These are phyloP conservation scores for Jaapia argillacea DNA, from an alignment of 768 basidiomycete genomes.

Conservation along the genomic window DNA sequence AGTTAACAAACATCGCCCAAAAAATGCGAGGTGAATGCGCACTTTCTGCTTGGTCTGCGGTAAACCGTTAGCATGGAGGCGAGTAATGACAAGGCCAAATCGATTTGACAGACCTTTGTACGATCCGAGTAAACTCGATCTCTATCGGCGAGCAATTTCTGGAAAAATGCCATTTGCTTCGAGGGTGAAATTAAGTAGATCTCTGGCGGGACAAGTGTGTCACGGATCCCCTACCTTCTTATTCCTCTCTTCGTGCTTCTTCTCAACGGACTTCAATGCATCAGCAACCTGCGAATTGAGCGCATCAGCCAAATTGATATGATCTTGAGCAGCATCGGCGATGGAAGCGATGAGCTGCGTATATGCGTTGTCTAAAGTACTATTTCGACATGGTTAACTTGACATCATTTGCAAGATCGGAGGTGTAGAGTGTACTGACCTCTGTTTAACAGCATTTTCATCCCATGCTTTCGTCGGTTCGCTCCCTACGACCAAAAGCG, in stretches of 20 bases:
- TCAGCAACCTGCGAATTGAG: constrained; percentile 53
- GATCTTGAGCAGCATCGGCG: constrained; percentile 54
- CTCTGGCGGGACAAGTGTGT: background rate
- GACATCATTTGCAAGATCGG: constrained; percentile 1
- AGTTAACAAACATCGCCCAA: background rate
- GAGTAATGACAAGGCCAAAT: constrained; percentile 6
- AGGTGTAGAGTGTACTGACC: constrained; percentile 26
- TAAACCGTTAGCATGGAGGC: background rate
- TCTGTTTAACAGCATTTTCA: constrained; percentile 40
- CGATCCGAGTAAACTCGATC: constrained; percentile 62
- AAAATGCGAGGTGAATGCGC: constrained; percentile 1
- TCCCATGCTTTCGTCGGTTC: constrained; percentile 58
- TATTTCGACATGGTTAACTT: constrained; percentile 22
- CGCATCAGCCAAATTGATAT: constrained; percentile 53
- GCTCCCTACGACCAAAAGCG: constrained; percentile 48
- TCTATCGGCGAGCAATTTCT: constrained; percentile 59
- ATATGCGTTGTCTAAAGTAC: constrained; percentile 68
- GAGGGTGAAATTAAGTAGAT: background rate
- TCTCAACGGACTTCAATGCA: constrained; percentile 48
- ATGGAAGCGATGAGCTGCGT: constrained; percentile 55
- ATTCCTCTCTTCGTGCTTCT: constrained; percentile 53
- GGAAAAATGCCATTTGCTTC: constrained; percentile 62
- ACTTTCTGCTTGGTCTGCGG: constrained; percentile 58
- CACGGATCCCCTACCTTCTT: constrained; percentile 42
- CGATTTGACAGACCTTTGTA: constrained; percentile 40